Percentiles rank a stretch among this genome's conserved stretches.
Evolutionary conservation across 2,329 filamentous ascomycete genomes (phyloP).

Genomic region (Fusarium fracticaudum): DNA sequence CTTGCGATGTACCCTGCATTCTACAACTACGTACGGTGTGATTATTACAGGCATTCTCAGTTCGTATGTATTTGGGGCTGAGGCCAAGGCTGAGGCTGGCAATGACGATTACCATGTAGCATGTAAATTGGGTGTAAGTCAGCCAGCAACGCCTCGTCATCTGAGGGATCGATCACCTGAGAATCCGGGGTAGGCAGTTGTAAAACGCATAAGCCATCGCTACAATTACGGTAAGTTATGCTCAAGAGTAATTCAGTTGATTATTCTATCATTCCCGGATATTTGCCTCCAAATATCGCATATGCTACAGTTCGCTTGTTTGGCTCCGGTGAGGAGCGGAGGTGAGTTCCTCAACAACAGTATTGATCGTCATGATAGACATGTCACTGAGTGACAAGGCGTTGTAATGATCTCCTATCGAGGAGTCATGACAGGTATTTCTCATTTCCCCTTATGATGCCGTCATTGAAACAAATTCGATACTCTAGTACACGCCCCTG

Average conservation of each 20-base stretch:
- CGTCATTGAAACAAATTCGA: conserved; percentile 18
- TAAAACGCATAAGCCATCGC: conserved; percentile 3
- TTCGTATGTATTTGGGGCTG: conserved; percentile 12
- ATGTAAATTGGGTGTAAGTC: neutral
- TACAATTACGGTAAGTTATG: neutral
- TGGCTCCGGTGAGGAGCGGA: neutral
- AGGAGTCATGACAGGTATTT: conserved; percentile 17
- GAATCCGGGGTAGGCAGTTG: conserved; percentile 8
- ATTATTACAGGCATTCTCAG: neutral
- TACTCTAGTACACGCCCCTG: conserved; percentile 1
- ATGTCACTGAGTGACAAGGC: conserved; percentile 13
- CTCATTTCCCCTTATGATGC: conserved; percentile 4
- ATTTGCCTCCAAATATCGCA: neutral
- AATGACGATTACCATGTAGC: conserved; percentile 12
- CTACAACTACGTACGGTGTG: neutral
- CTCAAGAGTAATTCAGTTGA: neutral
- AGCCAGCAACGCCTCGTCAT: conserved; percentile 33
- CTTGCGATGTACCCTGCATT: neutral
- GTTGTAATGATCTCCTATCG: neutral
- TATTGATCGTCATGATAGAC: neutral
- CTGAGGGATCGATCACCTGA: conserved; percentile 14
- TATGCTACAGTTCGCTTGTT: neutral
- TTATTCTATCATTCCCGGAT: neutral
- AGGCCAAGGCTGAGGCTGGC: neutral
- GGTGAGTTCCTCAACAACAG: neutral